These are phyloP conservation scores for Aspergillus niger DNA, from an alignment of 2,329 filamentous ascomycete species.

Conservation along the genomic window DNA sequence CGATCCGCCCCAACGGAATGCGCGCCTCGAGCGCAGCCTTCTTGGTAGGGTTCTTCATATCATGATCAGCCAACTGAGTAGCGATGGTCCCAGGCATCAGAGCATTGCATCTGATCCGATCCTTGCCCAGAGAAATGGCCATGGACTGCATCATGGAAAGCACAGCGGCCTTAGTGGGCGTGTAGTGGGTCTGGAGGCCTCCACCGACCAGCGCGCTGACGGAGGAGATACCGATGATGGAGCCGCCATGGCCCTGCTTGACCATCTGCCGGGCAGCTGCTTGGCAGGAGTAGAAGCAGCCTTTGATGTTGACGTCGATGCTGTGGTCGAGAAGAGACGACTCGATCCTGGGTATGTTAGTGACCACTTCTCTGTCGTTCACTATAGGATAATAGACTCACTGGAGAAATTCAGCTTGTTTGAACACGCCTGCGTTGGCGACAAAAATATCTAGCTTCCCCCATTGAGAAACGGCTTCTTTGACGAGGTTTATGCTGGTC, in stretches of 20 bases:
- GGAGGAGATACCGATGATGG: slow-evolving; percentile 35
- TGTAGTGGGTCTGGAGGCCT: slow-evolving; percentile 75
- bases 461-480: slow-evolving; percentile 38
- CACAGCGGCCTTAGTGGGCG: slow-evolving; percentile 79
- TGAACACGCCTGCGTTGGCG: slow-evolving; percentile 54
- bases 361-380: background rate
- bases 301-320: slow-evolving; percentile 28
- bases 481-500: slow-evolving; percentile 67
- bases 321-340: slow-evolving; percentile 58
- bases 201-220: slow-evolving; percentile 53
- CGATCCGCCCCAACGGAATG: slow-evolving; percentile 71
- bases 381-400: background rate
- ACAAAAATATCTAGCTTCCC: slow-evolving; percentile 36
- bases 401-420: slow-evolving; percentile 78
- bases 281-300: slow-evolving; percentile 31
- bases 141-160: slow-evolving; percentile 76
- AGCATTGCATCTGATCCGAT: slow-evolving; percentile 76
- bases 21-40: slow-evolving; percentile 63
- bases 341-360: slow-evolving; percentile 65
- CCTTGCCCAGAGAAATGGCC: slow-evolving; percentile 71
- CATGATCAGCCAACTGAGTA: slow-evolving; percentile 78
- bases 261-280: slow-evolving; percentile 33
- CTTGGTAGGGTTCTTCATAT: slow-evolving; percentile 59
- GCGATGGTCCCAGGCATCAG: slow-evolving; percentile 75
- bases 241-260: slow-evolving; percentile 27